Evolutionary conservation across 2,329 filamentous ascomycete species (phyloP), one percentile per base, ranked within the genome.

Genomic region (Tolypocladium guangdongense): DNA sequence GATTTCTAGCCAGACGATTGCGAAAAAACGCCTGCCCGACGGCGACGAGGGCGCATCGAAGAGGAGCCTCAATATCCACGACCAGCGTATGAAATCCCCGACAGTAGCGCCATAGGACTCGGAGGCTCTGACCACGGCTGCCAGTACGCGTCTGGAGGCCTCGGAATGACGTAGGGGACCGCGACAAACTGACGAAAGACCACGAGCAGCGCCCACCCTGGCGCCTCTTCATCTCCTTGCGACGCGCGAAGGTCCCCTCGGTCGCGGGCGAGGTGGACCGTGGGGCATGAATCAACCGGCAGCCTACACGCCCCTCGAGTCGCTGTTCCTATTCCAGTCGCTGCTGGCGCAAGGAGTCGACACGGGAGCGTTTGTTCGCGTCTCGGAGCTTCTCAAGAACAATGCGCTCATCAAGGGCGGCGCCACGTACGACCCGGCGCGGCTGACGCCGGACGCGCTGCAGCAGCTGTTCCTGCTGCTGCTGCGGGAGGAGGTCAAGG

Each of bases 231-330:
- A 78, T 64, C 72, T 74, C 64, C 66, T 75, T 63, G 70, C 76
- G 68, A 74, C 71, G 74, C 74, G 73, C 68, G 70, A 76, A 71
- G 72, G 69, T 72, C 72, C 73, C 76, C 75, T 78, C 76, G 75
- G 77, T 71, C 69, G 70, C 71, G 73, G 74, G 73, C 76, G 77
- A 78, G 76, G 76, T 66, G 74, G 71, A 71, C 70, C 69, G 66
- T 67, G 74, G 74, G 77, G 74, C 69, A 81, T 81, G 78, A 78
- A 74, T 74, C 70, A 71, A 64, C 68, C 71, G 70, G 78, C 82
- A 66, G 76, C 78, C 64, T 91, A 93, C 72, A 92, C 89, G 66
- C 82, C 86, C 62, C 87, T 95, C 75, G 90, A 95, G 78, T 87
- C 86, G 65, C 79, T 95, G 57, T 81, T 93, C 60, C 80, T 95